Percentiles rank a stretch among this genome's conserved stretches.
Evolutionary conservation across 2,329 filamentous ascomycete species (phyloP).

Genomic region (Zasmidium cellare): DNA sequence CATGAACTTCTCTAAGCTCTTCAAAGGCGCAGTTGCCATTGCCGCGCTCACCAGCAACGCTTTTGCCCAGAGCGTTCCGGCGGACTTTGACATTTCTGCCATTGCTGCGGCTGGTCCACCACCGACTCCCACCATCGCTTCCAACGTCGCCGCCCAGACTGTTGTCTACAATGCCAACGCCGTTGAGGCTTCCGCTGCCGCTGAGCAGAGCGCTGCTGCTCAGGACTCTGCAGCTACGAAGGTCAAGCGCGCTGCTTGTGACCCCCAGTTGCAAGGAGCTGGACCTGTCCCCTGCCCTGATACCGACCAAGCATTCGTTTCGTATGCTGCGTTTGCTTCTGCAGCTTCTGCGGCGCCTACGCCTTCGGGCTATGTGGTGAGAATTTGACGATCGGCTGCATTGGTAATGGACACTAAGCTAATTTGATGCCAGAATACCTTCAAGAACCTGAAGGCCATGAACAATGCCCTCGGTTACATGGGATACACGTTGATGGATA

Average conservation of each 20-base stretch:
- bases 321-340: slow-evolving; percentile 15
- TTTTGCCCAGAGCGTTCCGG: neutral
- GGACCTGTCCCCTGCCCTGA: slow-evolving; percentile 10
- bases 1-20: neutral
- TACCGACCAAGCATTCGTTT: slow-evolving; percentile 11
- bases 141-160: slow-evolving; percentile 9
- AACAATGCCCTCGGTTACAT: slow-evolving; percentile 16
- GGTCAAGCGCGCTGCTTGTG: slow-evolving; percentile 13
- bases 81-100: slow-evolving; percentile 9
- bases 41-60: neutral
- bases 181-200: slow-evolving; percentile 5
- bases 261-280: slow-evolving; percentile 4
- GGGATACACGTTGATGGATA: slow-evolving; percentile 20
- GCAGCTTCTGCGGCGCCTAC: slow-evolving; percentile 14
- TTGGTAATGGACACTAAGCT: neutral
- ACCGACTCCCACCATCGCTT: slow-evolving; percentile 7
- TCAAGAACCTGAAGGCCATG: slow-evolving; percentile 6
- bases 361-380: slow-evolving; percentile 10
- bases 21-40: neutral
- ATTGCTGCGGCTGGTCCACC: slow-evolving; percentile 10
- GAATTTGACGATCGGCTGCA: slow-evolving; percentile 1
- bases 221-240: neutral
- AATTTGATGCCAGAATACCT: neutral
- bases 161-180: slow-evolving; percentile 7
- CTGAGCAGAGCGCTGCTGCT: slow-evolving; percentile 4